Evolutionary conservation across 176 grass and related monocot species (phyloP).

Genomic region (Carex pumila): DNA sequence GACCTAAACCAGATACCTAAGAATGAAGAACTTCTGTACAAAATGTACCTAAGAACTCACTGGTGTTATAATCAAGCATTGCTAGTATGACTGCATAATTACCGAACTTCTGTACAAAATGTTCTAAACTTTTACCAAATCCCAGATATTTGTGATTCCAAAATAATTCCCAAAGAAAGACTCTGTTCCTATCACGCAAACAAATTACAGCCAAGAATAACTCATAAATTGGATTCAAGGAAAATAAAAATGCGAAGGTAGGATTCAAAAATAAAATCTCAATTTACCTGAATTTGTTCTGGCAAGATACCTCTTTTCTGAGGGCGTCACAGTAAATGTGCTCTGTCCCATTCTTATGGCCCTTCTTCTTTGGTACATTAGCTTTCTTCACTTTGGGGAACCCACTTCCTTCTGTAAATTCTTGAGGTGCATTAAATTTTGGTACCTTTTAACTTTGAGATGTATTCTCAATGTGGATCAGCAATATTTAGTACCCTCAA

Average conservation of each 20-base stretch:
- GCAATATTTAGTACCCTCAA: neutral
- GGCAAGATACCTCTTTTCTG: slow-evolving; percentile 37
- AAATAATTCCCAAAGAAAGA: neutral
- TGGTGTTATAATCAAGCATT: neutral
- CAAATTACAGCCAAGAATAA: neutral
- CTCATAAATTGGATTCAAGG: neutral
- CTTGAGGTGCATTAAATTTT: slow-evolving; percentile 18
- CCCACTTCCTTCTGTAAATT: slow-evolving; percentile 33
- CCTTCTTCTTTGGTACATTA: neutral
- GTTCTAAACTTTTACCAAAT: neutral
- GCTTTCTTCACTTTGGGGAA: slow-evolving; percentile 28
- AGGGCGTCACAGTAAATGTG: slow-evolving; percentile 72
- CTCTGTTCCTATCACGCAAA: neutral
- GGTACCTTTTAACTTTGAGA: slow-evolving; percentile 10
- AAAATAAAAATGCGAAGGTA: neutral
- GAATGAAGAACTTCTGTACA: too few species aligned
- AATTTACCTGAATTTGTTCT: slow-evolving; percentile 65
- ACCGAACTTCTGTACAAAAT: neutral
- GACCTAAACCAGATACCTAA: neutral
- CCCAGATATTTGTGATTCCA: neutral
- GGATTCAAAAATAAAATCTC: neutral
- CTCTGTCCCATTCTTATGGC: slow-evolving; percentile 8
- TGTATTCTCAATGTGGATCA: slow-evolving; percentile 25
- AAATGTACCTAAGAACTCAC: neutral
- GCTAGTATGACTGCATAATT: neutral